These are phyloP conservation scores for Backusella macrospora DNA, from an alignment of 192 early-diverging fungal genomes.

Conservation along the genomic window DNA sequence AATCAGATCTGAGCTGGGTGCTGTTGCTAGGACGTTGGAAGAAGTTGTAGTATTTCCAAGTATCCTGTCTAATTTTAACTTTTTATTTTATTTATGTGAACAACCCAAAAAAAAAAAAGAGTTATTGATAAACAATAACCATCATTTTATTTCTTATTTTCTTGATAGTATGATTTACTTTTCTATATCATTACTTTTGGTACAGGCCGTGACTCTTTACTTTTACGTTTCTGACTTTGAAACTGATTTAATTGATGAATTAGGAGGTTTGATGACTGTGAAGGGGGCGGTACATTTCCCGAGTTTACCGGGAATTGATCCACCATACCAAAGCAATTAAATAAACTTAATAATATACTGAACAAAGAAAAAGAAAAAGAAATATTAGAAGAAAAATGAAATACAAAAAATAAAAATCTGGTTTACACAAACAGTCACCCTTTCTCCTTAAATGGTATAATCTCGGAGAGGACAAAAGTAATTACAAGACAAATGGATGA, in stretches of 20 bases:
- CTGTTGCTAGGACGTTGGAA: slow-evolving; percentile 55
- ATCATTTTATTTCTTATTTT: neutral
- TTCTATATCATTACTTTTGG: slow-evolving; percentile 24
- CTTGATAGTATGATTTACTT: slow-evolving; percentile 11
- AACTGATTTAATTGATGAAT: slow-evolving; percentile 12
- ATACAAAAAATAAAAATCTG: neutral
- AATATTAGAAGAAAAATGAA: neutral
- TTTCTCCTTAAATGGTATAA: neutral
- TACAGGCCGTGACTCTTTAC: slow-evolving; percentile 29
- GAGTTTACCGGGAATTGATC: slow-evolving; percentile 38
- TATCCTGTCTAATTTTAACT: slow-evolving; percentile 68
- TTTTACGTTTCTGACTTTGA: slow-evolving; percentile 28
- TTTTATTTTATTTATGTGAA: slow-evolving; percentile 5
- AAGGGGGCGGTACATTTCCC: slow-evolving; percentile 35
- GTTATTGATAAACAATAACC: neutral
- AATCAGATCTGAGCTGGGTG: slow-evolving; percentile 55
- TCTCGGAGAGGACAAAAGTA: slow-evolving; percentile 10
- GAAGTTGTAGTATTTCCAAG: slow-evolving; percentile 64
- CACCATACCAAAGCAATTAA: slow-evolving; percentile 1
- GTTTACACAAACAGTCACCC: slow-evolving; percentile 11
- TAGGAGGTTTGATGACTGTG: slow-evolving; percentile 25
- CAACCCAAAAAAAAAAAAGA: neutral
- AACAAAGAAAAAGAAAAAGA: slow-evolving; percentile 1
- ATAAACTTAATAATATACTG: neutral
- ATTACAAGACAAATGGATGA: neutral